These are phyloP conservation scores for Iris pallida DNA, from an alignment of 116 monocot genomes.

Conservation along the genomic window DNA sequence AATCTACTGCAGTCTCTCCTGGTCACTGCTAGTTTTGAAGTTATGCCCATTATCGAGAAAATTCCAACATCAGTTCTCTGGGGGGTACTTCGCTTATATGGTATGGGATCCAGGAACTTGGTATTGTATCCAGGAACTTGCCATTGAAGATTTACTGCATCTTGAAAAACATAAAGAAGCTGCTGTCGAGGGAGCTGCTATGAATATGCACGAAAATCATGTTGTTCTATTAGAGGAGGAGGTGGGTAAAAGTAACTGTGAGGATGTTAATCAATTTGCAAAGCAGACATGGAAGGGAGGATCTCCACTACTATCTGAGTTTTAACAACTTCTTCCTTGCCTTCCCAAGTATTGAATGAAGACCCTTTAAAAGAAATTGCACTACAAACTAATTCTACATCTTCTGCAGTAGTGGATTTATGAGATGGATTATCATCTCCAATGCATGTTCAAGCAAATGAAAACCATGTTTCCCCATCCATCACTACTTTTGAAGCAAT, in stretches of 20 bases:
- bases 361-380: constrained; percentile 27
- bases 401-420: constrained; percentile 49
- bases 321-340: constrained; percentile 17
- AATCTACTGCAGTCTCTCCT: constrained; percentile 79
- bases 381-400: constrained; percentile 36
- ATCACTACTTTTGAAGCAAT: constrained; percentile 77
- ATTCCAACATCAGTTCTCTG: constrained; percentile 93
- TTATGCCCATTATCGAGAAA: constrained; percentile 79
- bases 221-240: too few species aligned
- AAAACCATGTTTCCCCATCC: constrained; percentile 43
- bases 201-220: too few species aligned
- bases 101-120: too few species aligned
- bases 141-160: too few species aligned
- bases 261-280: too few species aligned
- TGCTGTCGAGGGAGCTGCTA: too few species aligned
- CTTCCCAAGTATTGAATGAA: constrained; percentile 15
- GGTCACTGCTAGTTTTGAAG: constrained; percentile 65
- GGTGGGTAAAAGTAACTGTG: too few species aligned
- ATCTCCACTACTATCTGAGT: too few species aligned
- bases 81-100: constrained; percentile 99
- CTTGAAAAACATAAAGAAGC: too few species aligned
- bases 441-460: constrained; percentile 38
- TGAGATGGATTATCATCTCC: constrained; percentile 58
- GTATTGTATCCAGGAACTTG: too few species aligned
- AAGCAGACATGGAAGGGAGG: too few species aligned